Percentiles rank a stretch among this genome's conserved stretches.
Conservation (phyloP, 2,329 filamentous ascomycete species). For the Fusarium sp. region DNA sequence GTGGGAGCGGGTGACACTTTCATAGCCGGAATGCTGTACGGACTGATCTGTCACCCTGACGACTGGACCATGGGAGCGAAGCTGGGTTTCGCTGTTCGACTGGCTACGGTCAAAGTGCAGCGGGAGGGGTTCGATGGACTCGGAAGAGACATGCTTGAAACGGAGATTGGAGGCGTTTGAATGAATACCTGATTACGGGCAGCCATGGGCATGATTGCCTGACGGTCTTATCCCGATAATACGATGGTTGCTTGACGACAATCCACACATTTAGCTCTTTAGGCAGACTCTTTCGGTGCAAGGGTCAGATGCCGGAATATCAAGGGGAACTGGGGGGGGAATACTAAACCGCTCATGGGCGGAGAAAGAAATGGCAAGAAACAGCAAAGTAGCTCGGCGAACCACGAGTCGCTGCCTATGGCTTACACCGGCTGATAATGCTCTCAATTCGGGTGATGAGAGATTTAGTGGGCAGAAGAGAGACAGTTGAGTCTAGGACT, state of each 20-base stretch:
- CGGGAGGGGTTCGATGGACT: constrained; percentile 72
- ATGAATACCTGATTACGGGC: constrained; percentile 5
- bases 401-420: constrained; percentile 19
- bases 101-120: constrained; percentile 75
- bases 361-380: background rate
- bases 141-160: constrained; percentile 45
- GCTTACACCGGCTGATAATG: constrained; percentile 29
- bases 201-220: constrained; percentile 12
- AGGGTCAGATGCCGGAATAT: constrained; percentile 29
- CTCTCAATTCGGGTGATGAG: constrained; percentile 21
- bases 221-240: constrained; percentile 24
- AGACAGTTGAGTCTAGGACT: constrained; percentile 31
- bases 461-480: constrained; percentile 36
- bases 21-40: constrained; percentile 76
- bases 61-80: constrained; percentile 62
- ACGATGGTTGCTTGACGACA: constrained; percentile 26
- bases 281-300: constrained; percentile 22
- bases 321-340: constrained; percentile 1
- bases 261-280: constrained; percentile 12
- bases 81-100: constrained; percentile 69
- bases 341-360: constrained; percentile 17
- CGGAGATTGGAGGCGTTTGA: constrained; percentile 25
- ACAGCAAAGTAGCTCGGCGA: constrained; percentile 12
- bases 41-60: constrained; percentile 59
- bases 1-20: constrained; percentile 82